Percentiles rank a stretch among this genome's conserved stretches.
These are phyloP conservation scores for Andrographis paniculata DNA, from an alignment of 305 asterid genomes.

Conservation along the genomic window DNA sequence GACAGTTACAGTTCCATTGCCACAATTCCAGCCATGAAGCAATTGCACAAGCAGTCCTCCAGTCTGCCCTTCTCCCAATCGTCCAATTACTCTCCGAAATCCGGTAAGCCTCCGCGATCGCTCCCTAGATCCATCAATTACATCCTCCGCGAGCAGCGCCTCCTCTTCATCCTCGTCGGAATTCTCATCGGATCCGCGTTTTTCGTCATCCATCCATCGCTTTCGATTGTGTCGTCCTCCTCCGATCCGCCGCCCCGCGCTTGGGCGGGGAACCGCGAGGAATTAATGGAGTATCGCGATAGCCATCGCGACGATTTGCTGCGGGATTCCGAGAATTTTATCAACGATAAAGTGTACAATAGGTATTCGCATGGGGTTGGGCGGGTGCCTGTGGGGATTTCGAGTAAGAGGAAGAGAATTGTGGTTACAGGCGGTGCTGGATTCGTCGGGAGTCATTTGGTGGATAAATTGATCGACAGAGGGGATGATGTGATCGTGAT, in stretches of 20 bases:
- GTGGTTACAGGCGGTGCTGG: constrained; percentile 98
- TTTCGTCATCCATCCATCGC: constrained; percentile 65
- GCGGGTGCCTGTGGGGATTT: constrained; percentile 71
- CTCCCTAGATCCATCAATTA: constrained; percentile 77
- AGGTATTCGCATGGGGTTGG: constrained; percentile 39
- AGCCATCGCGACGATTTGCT: constrained; percentile 16
- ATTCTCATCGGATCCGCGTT: constrained; percentile 79
- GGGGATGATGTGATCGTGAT: constrained; percentile 91
- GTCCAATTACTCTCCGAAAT: constrained; percentile 74
- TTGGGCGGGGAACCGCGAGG: constrained; percentile 16
- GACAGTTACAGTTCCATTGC: not conserved
- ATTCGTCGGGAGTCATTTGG: constrained; percentile 92
- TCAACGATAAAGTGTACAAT: constrained; percentile 5
- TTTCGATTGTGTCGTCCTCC: constrained; percentile 30
- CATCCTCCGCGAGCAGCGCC: constrained; percentile 79
- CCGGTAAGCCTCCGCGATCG: constrained; percentile 64
- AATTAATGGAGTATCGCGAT: too few relatives aligned
- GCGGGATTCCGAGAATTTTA: constrained; percentile 11
- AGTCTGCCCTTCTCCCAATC: constrained; percentile 36
- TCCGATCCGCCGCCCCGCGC: constrained; percentile 25
- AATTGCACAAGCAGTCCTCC: constrained; percentile 63
- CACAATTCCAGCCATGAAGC: constrained; percentile 57
- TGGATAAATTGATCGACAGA: constrained; percentile 79
- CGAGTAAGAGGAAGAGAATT: constrained; percentile 65
- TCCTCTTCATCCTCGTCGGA: constrained; percentile 72